These are phyloP conservation scores for Talaromyces stipitatus DNA, from an alignment of 495 filamentous ascomycete genomes.

Conservation along the genomic window DNA sequence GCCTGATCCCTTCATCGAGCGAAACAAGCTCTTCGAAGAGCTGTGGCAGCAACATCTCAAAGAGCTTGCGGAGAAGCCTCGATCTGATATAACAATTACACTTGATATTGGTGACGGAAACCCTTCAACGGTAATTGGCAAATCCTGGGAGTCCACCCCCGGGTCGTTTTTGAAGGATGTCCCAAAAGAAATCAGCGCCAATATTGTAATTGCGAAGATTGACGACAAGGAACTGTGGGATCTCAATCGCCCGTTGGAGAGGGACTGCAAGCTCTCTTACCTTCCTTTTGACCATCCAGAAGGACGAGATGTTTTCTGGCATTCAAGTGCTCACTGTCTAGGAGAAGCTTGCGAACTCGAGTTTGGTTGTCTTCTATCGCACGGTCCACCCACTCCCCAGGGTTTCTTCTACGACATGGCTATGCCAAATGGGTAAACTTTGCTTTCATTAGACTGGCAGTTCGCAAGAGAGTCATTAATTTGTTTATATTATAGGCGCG, in stretches of 20 bases:
- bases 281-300: constrained; percentile 79
- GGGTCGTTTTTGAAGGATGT: constrained; percentile 45
- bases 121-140: constrained; percentile 34
- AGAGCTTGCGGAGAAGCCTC: constrained; percentile 46
- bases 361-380: constrained; percentile 84
- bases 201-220: constrained; percentile 69
- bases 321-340: constrained; percentile 87
- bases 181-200: constrained; percentile 42
- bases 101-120: constrained; percentile 42
- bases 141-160: constrained; percentile 47
- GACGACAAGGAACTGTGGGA: constrained; percentile 83
- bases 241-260: constrained; percentile 78
- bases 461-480: background rate
- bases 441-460: constrained; percentile 3
- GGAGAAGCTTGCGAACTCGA: constrained; percentile 86
- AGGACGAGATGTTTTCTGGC: constrained; percentile 84
- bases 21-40: constrained; percentile 79
- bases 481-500: constrained; percentile 30
- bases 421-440: constrained; percentile 55
- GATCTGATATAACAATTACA: constrained; percentile 42
- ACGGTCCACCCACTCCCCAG: constrained; percentile 84
- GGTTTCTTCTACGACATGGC: constrained; percentile 99
- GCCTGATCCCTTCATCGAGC: constrained; percentile 73
- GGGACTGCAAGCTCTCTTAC: constrained; percentile 63
- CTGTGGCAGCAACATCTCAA: constrained; percentile 76